Percentiles rank a stretch among this genome's conserved stretches.
Conservation (phyloP, 495 filamentous ascomycete species). For the Staphylotrichum longicolle region DNA sequence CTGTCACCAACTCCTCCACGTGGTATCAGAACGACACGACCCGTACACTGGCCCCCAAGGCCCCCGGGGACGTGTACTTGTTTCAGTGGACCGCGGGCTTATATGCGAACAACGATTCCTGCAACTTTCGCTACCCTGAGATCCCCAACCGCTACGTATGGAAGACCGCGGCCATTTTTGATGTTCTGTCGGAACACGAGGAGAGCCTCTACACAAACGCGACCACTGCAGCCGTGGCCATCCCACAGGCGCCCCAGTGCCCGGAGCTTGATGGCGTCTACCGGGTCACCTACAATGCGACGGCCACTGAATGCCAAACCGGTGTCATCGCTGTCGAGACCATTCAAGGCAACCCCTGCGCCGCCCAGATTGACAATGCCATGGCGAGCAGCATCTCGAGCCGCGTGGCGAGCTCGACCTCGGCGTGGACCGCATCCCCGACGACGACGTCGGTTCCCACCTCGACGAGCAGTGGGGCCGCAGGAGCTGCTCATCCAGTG, state of each 20-base stretch:
- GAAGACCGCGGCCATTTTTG: not conserved
- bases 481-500: not conserved
- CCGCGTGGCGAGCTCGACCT: not conserved
- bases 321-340: not conserved
- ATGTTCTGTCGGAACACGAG: not conserved
- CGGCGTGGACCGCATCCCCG: not conserved
- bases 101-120: not conserved
- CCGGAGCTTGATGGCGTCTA: not conserved
- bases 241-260: constrained; percentile 2
- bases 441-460: not conserved
- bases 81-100: not conserved
- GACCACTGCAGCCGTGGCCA: not conserved
- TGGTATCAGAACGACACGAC: not conserved
- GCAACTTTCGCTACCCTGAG: not conserved
- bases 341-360: not conserved
- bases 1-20: not conserved
- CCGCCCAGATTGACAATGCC: not conserved
- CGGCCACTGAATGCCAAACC: not conserved
- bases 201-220: not conserved
- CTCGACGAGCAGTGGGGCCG: constrained; percentile 10
- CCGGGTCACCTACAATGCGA: not conserved
- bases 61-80: not conserved
- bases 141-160: not conserved
- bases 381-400: constrained; percentile 5
- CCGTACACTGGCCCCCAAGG: not conserved